Conservation (phyloP, 441 rosid genomes). For the Isatis lusitanica region DNA sequence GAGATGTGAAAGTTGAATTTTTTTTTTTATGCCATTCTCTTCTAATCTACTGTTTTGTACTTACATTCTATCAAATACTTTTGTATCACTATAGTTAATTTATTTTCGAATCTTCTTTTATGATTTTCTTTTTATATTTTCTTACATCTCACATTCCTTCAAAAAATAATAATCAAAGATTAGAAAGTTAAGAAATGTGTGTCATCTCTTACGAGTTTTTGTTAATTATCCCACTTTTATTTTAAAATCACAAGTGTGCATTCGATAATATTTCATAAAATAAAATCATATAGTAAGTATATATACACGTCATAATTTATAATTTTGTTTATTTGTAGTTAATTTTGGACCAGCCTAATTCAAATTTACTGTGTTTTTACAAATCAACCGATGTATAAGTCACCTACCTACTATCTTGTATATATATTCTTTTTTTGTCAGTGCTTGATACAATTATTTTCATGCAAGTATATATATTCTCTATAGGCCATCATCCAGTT, state of each 20-base stretch:
- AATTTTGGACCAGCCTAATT: background rate
- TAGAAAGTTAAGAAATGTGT: background rate
- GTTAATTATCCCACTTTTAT: background rate
- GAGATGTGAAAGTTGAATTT: too few relatives aligned
- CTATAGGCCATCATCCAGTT: conserved; percentile 8
- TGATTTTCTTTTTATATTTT: background rate
- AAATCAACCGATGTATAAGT: background rate
- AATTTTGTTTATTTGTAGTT: background rate
- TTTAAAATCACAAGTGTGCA: background rate
- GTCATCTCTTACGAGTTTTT: background rate
- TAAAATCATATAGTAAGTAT: background rate
- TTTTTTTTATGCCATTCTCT: too few relatives aligned
- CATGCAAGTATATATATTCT: background rate
- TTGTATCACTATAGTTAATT: background rate
- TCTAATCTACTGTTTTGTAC: too few relatives aligned
- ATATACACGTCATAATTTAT: background rate
- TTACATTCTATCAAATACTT: background rate
- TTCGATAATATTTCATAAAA: background rate
- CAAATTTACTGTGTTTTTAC: background rate
- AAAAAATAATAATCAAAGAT: background rate
- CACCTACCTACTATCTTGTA: conserved; percentile 12
- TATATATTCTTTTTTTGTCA: background rate
- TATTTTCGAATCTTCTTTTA: background rate
- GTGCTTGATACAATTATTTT: background rate
- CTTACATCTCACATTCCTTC: background rate